Conservation (phyloP, 768 basidiomycete species). For the Rhodotorula babjevae region DNA sequence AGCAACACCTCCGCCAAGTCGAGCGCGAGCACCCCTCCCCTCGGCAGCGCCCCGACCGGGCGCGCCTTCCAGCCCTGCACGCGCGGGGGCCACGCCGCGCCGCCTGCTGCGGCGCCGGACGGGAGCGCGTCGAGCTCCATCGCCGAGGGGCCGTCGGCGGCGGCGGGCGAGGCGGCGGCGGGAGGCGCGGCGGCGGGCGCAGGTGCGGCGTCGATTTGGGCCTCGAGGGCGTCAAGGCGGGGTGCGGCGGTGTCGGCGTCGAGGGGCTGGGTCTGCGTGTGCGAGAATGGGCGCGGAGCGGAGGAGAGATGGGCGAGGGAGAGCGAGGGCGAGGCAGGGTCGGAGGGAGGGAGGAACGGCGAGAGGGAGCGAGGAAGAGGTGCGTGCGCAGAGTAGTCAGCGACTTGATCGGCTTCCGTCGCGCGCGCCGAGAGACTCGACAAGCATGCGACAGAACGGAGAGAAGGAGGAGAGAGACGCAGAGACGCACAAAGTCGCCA, state of each 20-base stretch:
- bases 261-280: background rate
- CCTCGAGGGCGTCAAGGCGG: background rate
- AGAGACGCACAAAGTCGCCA: background rate
- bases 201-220: background rate
- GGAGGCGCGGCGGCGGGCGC: background rate
- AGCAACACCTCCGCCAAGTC: constrained; percentile 3
- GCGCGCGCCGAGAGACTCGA: too few species aligned
- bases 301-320: too few species aligned
- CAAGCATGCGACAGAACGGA: too few species aligned
- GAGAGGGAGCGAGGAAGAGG: too few species aligned
- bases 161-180: background rate
- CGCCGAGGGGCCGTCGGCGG: too few species aligned
- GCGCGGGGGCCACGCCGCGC: background rate
- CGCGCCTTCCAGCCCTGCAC: constrained; percentile 1
- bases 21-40: constrained; percentile 8
- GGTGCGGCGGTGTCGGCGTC: background rate
- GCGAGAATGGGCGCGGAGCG: background rate
- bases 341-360: background rate
- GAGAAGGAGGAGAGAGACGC: background rate
- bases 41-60: constrained; percentile 28
- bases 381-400: background rate
- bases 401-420: too few species aligned
- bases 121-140: too few species aligned
- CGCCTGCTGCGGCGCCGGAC: background rate
- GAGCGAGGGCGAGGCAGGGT: background rate